These are phyloP conservation scores for Aspergillus calidoustus DNA, from an alignment of 2,329 filamentous ascomycete species.

Conservation along the genomic window DNA sequence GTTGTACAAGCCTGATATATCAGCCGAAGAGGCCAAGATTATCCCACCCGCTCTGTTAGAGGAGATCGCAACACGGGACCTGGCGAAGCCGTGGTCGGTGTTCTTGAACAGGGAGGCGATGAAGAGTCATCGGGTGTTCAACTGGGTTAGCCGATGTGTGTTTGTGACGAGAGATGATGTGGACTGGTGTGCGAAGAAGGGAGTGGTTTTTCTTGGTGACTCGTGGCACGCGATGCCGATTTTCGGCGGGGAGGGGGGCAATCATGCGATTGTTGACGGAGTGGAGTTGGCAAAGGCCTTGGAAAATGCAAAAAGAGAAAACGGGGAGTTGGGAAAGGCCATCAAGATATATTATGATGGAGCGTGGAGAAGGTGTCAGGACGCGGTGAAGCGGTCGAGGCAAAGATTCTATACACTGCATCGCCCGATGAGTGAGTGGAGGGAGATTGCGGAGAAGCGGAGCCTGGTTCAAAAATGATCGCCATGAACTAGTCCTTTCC, in stretches of 20 bases:
- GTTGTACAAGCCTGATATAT: conserved; percentile 9
- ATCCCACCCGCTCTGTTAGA: conserved; percentile 10
- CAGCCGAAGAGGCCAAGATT: conserved; percentile 14
- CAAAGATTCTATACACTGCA: conserved; percentile 18
- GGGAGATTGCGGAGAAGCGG: conserved; percentile 13
- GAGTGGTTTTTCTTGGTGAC: conserved; percentile 16
- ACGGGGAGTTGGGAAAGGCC: background rate
- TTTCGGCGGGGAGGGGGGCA: conserved; percentile 18
- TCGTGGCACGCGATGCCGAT: conserved; percentile 23
- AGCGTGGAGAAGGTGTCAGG: conserved; percentile 9
- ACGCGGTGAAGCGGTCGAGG: conserved; percentile 17
- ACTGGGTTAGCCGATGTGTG: conserved; percentile 16
- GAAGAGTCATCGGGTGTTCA: conserved; percentile 10
- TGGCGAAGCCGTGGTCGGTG: conserved; percentile 16
- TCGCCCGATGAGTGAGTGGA: conserved; percentile 19
- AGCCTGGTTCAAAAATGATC: background rate
- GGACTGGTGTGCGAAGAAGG: background rate
- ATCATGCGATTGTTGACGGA: conserved; percentile 17
- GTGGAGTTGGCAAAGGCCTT: conserved; percentile 16
- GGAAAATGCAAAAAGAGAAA: background rate
- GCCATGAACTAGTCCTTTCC: background rate
- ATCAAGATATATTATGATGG: conserved; percentile 13
- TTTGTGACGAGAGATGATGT: conserved; percentile 7
- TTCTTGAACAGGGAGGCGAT: conserved; percentile 16
- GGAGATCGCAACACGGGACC: conserved; percentile 10